Conservation (phyloP, 345 rosid genomes). For the Pelargonium nanum region DNA sequence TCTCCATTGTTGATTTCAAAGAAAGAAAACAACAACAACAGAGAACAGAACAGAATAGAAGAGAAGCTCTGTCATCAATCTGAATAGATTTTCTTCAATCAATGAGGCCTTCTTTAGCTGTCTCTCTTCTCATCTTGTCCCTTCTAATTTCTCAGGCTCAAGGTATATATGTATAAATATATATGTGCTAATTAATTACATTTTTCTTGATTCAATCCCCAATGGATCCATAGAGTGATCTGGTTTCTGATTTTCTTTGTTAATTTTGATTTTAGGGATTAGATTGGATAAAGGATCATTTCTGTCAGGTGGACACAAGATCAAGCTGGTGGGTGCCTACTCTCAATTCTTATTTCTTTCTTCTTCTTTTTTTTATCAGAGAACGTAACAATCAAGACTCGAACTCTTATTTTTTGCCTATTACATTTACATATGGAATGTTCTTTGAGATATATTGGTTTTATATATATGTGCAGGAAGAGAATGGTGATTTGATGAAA, state of each 20-base stretch:
- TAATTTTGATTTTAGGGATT: neutral
- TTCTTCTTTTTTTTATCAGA: no score
- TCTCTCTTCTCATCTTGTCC: constrained; percentile 16
- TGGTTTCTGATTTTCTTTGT: constrained; percentile 5
- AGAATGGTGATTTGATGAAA: no score
- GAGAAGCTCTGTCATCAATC: neutral
- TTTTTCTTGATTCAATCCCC: neutral
- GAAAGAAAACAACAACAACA: no score
- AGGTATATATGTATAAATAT: constrained; percentile 10
- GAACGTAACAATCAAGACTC: no score
- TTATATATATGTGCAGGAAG: no score
- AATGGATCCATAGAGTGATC: neutral
- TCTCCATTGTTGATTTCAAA: neutral
- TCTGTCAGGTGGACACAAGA: neutral
- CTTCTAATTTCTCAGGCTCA: constrained; percentile 9
- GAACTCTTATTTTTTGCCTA: no score
- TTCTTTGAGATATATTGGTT: no score
- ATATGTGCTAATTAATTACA: neutral
- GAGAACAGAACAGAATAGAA: no score
- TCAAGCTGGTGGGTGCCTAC: no score
- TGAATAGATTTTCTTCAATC: neutral
- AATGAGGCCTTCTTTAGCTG: constrained; percentile 10
- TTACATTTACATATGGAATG: no score
- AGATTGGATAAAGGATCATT: neutral
- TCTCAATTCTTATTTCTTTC: no score